A percentile compares a stretch with the other conserved stretches of the same genome.
Conservation (phyloP, 164 flowering plant species). For the Macadamia tetraphylla region DNA sequence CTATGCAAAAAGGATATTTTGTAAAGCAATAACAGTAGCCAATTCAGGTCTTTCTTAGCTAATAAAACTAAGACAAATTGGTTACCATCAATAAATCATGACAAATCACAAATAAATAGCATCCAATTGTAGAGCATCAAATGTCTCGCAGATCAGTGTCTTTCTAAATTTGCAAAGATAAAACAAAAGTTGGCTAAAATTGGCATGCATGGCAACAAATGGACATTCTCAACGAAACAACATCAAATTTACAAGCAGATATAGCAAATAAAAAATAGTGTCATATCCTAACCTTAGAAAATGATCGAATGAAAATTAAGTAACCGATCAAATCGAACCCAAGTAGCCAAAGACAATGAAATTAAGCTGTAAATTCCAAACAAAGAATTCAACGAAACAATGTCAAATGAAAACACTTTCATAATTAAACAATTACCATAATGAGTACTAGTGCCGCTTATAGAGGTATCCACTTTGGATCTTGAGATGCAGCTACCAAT, state of each 20-base stretch:
- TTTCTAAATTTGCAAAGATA: no score
- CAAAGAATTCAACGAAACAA: not conserved
- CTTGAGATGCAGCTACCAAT: constrained; percentile 51
- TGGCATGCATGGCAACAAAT: not conserved
- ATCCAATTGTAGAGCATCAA: no score
- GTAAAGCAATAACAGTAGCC: no score
- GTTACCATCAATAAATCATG: constrained; percentile 5
- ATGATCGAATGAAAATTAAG: not conserved
- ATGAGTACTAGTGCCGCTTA: constrained; percentile 45
- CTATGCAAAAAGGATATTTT: no score
- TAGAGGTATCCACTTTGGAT: constrained; percentile 77
- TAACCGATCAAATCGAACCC: not conserved
- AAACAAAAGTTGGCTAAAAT: no score
- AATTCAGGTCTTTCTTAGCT: not conserved
- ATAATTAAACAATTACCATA: constrained; percentile 38
- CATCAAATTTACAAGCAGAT: constrained; percentile 1
- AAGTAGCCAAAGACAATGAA: constrained; percentile 1
- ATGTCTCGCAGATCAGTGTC: no score
- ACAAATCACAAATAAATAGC: not conserved
- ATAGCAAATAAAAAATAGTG: not conserved
- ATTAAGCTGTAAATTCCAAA: not conserved
- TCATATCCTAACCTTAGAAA: not conserved
- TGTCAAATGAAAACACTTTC: not conserved
- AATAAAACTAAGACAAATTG: constrained; percentile 6
- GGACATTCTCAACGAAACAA: not conserved